Conservation (phyloP, 1,284 basidiomycete genomes). For the Trichosporon coremiiforme region DNA sequence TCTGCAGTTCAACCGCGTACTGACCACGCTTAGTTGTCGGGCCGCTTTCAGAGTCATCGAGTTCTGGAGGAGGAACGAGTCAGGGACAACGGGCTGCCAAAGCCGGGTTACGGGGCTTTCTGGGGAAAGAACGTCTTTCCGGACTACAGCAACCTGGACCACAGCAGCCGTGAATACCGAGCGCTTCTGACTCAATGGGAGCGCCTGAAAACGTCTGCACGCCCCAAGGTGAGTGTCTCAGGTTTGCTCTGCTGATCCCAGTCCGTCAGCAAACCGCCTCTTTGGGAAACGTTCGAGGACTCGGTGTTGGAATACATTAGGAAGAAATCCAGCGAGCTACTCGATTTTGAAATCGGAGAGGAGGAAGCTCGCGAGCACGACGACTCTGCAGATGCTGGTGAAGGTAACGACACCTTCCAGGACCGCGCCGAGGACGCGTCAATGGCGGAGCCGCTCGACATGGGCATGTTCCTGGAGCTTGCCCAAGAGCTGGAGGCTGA, state of each 20-base stretch:
- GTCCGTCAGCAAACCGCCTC: not conserved
- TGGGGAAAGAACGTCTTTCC: constrained; percentile 10
- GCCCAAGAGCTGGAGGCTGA: constrained; percentile 6
- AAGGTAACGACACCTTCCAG: not conserved
- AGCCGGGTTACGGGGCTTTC: not conserved
- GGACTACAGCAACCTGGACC: not conserved
- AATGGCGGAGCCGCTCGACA: constrained; percentile 5
- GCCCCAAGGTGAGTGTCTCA: not conserved
- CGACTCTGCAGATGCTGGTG: no score
- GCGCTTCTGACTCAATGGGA: not conserved
- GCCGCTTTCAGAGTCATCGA: not conserved
- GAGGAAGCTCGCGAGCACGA: not conserved
- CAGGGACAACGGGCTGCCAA: not conserved
- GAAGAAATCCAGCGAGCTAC: not conserved
- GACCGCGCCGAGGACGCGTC: not conserved
- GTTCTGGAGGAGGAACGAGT: not conserved
- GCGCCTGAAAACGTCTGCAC: not conserved
- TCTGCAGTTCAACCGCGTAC: not conserved
- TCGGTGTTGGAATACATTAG: not conserved
- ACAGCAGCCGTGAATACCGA: not conserved
- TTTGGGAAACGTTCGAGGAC: not conserved
- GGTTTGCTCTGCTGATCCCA: not conserved
- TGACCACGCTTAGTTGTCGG: not conserved
- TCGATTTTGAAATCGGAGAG: not conserved
- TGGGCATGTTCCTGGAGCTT: not conserved